These are phyloP conservation scores for Athelia psychrophila DNA, from an alignment of 1,284 basidiomycete genomes.

Conservation along the genomic window DNA sequence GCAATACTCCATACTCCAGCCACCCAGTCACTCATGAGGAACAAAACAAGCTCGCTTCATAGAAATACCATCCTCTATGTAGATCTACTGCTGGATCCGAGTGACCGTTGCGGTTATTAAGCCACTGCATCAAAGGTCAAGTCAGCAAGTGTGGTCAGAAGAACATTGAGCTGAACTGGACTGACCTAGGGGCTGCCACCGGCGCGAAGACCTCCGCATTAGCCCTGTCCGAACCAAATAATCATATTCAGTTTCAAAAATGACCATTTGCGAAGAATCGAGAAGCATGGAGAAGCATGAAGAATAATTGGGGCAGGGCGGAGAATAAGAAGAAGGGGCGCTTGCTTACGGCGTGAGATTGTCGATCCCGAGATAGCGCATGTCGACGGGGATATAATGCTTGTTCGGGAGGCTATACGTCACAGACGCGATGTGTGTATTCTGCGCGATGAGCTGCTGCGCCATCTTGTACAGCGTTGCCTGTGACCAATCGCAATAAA, in stretches of 20 bases:
- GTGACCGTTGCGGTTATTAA: slow-evolving; percentile 40
- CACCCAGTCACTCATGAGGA: too few species aligned
- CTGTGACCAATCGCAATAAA: slow-evolving; percentile 39
- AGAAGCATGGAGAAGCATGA: slow-evolving; percentile 12
- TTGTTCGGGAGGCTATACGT: slow-evolving; percentile 89
- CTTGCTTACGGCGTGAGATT: slow-evolving; percentile 39
- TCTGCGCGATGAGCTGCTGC: slow-evolving; percentile 66
- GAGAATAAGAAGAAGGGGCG: slow-evolving; percentile 1
- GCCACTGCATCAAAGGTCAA: slow-evolving; percentile 21
- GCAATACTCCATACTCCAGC: too few species aligned
- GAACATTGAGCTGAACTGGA: neutral
- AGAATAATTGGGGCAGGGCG: neutral
- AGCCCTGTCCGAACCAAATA: slow-evolving; percentile 51
- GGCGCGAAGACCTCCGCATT: slow-evolving; percentile 84
- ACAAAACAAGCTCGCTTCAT: too few species aligned
- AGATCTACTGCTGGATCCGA: slow-evolving; percentile 26
- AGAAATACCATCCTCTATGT: too few species aligned
- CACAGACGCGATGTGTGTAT: slow-evolving; percentile 59
- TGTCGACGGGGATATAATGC: slow-evolving; percentile 86
- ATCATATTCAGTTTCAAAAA: too few species aligned
- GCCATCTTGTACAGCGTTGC: slow-evolving; percentile 93
- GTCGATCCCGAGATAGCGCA: slow-evolving; percentile 58
- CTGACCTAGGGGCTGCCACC: slow-evolving; percentile 72
- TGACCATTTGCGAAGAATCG: too few species aligned
- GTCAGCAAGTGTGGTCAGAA: neutral